Conservation (phyloP, 73 alveolate species). For the Paramecium sexaurelia region DNA sequence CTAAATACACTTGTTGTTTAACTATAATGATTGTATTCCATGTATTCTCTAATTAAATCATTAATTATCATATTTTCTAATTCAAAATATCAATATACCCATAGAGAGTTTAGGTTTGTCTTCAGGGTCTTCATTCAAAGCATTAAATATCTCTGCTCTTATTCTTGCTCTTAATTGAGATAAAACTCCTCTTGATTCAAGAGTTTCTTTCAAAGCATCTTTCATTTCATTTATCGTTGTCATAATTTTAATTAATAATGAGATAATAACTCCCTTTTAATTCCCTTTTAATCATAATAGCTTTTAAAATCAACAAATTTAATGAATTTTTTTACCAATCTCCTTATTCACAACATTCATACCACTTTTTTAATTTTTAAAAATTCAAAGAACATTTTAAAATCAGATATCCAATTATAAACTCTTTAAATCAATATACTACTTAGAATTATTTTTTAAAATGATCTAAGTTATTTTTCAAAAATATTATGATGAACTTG, state of each 20-base stretch:
- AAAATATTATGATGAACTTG: too few species aligned
- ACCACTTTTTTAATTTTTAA: not conserved
- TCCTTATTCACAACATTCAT: not conserved
- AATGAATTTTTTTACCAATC: not conserved
- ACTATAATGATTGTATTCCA: slow-evolving; percentile 88
- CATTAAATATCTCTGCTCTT: slow-evolving; percentile 93
- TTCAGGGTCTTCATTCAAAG: slow-evolving; percentile 86
- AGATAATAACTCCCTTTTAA: not conserved
- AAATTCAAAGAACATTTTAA: too few species aligned
- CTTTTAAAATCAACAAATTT: not conserved
- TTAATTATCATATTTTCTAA: slow-evolving; percentile 93
- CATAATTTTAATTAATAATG: slow-evolving; percentile 70
- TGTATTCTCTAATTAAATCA: slow-evolving; percentile 96
- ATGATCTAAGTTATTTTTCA: not conserved
- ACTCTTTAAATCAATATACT: not conserved
- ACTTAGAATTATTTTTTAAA: too few species aligned
- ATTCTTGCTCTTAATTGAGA: slow-evolving; percentile 90
- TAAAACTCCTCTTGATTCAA: slow-evolving; percentile 91
- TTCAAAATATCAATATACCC: slow-evolving; percentile 34
- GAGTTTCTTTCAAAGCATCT: slow-evolving; percentile 92
- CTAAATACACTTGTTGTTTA: slow-evolving; percentile 86
- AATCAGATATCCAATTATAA: not conserved
- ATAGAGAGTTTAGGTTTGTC: slow-evolving; percentile 88
- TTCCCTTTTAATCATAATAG: not conserved
- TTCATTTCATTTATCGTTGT: slow-evolving; percentile 94